Percentiles rank a stretch among this genome's conserved stretches.
These are phyloP conservation scores for sorghum (Sorghum bicolor) DNA, from an alignment of 176 grass and related monocot species.

Conservation along the genomic window DNA sequence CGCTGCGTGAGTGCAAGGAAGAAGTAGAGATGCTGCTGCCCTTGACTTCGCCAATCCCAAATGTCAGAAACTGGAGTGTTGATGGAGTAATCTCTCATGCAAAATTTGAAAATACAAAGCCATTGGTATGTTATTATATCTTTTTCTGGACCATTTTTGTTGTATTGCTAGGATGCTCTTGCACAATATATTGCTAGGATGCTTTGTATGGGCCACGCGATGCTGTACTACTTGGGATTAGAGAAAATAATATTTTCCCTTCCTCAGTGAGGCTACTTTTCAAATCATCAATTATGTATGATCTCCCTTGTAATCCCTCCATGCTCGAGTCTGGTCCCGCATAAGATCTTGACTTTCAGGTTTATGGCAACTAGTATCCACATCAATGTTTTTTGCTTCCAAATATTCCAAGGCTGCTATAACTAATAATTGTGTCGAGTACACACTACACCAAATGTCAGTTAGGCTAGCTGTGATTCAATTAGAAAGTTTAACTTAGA, in stretches of 20 bases:
- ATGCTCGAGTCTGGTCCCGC: background rate
- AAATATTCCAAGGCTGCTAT: background rate
- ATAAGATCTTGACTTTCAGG: background rate
- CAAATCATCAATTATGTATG: background rate
- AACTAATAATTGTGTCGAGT: background rate
- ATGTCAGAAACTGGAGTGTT: constrained; percentile 31
- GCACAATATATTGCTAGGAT: background rate
- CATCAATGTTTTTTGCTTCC: background rate
- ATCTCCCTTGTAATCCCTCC: background rate
- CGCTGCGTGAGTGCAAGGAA: constrained; percentile 19
- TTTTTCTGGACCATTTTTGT: background rate
- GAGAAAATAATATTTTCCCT: background rate
- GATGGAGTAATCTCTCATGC: constrained; percentile 45
- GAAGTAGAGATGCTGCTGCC: constrained; percentile 48
- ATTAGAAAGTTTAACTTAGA: background rate
- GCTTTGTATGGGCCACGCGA: background rate
- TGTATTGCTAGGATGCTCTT: background rate
- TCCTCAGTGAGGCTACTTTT: background rate
- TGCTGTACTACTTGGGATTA: background rate
- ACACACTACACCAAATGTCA: background rate
- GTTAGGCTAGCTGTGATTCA: background rate
- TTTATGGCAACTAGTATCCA: background rate
- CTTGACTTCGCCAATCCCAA: constrained; percentile 34
- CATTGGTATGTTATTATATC: constrained; percentile 22
- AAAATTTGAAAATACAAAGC: constrained; percentile 17